Base-by-base conservation (phyloP, 345 rosid species). In the Brassica cretica region DNA sequence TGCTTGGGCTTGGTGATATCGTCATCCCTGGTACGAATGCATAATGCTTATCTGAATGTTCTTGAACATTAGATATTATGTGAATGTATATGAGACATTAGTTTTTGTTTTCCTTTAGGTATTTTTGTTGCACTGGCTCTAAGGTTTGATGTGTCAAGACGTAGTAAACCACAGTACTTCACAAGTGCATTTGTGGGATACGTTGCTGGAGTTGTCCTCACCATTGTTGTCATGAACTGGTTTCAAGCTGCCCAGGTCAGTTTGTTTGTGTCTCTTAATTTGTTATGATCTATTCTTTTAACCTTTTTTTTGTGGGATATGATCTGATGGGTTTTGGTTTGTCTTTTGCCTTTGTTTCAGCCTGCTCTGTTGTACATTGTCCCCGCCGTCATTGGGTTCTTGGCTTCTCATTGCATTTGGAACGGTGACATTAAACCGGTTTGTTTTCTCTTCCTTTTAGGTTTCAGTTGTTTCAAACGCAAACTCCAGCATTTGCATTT, bases 1-100 rank as follows among this genome's bases (percentile, higher is more conserved):
- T 95, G 99, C 96, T 95, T 83, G 98, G 99, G 30, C 99, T 95
- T 85, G 99, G 99, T 79, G 99, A 93, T 70, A 93, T 95, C 84
- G 99, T 95, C 75, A 93, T 95, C 62, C 99, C 99, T 8, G 99
- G 99, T 93, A 71, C 37, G 37, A 21, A 59, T 16, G 27, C 74
- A 58, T 35, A 32, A 27, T 58, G 8, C 79, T 15, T 53, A 12
- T 18, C 27, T 11, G 37, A 21, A 41, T 66, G 10, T 53, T 70
- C 67, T 64, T 55, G 59, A 14, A 16, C 49, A 6, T 53, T 53
- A 21, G 24, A 53, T 53, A 53, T 5, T 51, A 51, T 56, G 41
- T 49, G 61, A 68, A 30, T 14, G 64, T 51, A 53, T 19, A 14
- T 64, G 21, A 53, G 46, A 70, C 70, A 44, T 60, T 35, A 71